A percentile compares a stretch with the other conserved stretches of the same genome.
Conservation (phyloP, 768 basidiomycete species). For the Rhizopogon vesiculosus region DNA sequence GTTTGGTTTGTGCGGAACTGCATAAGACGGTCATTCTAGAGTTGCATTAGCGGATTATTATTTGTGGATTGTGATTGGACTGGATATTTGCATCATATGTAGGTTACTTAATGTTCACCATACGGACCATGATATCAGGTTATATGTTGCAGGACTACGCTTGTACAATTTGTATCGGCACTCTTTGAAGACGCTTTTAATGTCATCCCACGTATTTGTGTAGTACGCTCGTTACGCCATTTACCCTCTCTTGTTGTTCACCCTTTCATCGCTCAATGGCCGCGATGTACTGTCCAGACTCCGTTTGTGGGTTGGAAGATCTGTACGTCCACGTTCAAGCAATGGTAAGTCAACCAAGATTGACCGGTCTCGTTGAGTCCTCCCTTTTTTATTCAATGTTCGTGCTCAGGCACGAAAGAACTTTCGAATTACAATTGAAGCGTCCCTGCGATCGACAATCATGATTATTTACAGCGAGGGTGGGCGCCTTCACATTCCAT, state of each 20-base stretch:
- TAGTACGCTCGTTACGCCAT: neutral
- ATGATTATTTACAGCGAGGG: too few species aligned
- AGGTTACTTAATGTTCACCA: neutral
- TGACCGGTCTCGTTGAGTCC: too few species aligned
- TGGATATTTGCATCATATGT: slow-evolving; percentile 4
- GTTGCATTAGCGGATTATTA: neutral
- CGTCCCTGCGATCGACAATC: too few species aligned
- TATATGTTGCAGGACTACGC: neutral
- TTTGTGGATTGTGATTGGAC: neutral
- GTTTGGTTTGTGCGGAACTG: neutral
- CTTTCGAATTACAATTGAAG: too few species aligned
- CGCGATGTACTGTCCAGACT: neutral
- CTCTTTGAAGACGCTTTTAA: neutral
- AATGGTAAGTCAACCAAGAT: too few species aligned
- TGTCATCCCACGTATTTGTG: neutral
- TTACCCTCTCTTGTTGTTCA: neutral
- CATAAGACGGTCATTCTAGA: neutral
- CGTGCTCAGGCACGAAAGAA: too few species aligned
- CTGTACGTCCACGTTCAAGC: too few species aligned
- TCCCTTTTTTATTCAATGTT: too few species aligned
- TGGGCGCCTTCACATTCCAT: too few species aligned
- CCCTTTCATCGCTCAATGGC: neutral
- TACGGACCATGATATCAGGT: neutral
- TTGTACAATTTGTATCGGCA: neutral
- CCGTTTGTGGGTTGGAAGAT: too few species aligned